Evolutionary conservation across 495 filamentous ascomycete genomes (phyloP).

Genomic region (Penicillium canariense): DNA sequence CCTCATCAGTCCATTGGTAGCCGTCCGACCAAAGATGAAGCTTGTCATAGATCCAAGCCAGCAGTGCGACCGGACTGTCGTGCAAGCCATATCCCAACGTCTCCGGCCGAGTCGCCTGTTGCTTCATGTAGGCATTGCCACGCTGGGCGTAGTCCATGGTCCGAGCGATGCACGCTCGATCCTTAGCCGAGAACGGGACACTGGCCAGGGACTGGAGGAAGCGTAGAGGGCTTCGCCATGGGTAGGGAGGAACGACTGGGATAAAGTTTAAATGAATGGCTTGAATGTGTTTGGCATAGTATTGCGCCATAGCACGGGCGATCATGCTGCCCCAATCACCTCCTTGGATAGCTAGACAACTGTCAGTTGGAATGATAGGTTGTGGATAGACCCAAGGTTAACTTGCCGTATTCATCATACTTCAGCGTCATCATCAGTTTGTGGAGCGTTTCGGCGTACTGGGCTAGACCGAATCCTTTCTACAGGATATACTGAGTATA

Average conservation of each 20-base stretch:
- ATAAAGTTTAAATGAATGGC: constrained; percentile 48
- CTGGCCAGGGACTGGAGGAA: constrained; percentile 34
- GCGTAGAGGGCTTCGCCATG: constrained; percentile 33
- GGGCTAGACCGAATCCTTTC: constrained; percentile 41
- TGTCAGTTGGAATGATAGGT: constrained; percentile 1
- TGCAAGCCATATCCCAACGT: constrained; percentile 49
- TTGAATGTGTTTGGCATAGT: constrained; percentile 39
- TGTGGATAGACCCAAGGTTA: not conserved
- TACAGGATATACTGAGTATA: constrained; percentile 14
- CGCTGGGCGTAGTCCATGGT: constrained; percentile 33
- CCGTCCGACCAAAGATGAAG: constrained; percentile 49
- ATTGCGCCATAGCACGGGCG: constrained; percentile 38
- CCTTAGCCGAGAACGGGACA: constrained; percentile 35
- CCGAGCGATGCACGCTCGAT: constrained; percentile 33
- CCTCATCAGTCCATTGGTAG: constrained; percentile 54
- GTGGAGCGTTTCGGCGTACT: constrained; percentile 45
- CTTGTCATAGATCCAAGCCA: constrained; percentile 58
- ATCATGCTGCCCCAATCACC: constrained; percentile 51
- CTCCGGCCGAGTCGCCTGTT: constrained; percentile 50
- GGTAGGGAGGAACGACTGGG: constrained; percentile 32
- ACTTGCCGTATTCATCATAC: constrained; percentile 44
- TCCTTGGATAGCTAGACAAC: constrained; percentile 43
- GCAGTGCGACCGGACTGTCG: constrained; percentile 50
- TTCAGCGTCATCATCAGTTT: constrained; percentile 43
- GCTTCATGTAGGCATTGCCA: constrained; percentile 43